A percentile compares a stretch with the other conserved stretches of the same genome.
Conservation (phyloP, 345 rosid genomes). For the Citrus sp. region DNA sequence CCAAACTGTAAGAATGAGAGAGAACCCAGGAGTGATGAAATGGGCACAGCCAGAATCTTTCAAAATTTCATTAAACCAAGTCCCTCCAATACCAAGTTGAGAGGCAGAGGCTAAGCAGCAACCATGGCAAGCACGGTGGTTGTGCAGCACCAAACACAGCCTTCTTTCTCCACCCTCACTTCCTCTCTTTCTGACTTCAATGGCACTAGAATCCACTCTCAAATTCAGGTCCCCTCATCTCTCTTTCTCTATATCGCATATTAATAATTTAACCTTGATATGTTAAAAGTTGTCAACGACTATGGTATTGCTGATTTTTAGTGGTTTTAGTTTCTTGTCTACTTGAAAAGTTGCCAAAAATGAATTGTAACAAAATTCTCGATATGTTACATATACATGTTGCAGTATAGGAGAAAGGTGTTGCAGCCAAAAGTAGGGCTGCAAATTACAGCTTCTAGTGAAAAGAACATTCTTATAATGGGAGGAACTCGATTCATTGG, state of each 20-base stretch:
- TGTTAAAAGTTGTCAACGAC: background rate
- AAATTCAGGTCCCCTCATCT: conserved; percentile 50
- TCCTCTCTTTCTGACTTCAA: conserved; percentile 85
- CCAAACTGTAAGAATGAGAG: conserved; percentile 22
- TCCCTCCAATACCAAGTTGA: background rate
- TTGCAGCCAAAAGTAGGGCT: conserved; percentile 66
- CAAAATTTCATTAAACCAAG: conserved; percentile 15
- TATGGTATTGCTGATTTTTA: background rate
- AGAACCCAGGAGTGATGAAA: conserved; percentile 1
- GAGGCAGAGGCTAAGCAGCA: conserved; percentile 6
- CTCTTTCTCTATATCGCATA: background rate
- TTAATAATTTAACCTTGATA: background rate
- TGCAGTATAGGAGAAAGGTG: conserved; percentile 73
- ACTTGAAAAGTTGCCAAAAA: background rate
- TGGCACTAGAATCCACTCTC: conserved; percentile 71
- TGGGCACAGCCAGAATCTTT: conserved; percentile 5
- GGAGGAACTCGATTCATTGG: conserved; percentile 97
- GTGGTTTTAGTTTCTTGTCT: background rate
- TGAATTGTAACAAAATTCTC: background rate
- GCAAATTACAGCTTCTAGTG: conserved; percentile 66
- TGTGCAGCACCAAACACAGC: conserved; percentile 61
- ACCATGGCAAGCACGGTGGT: conserved; percentile 68
- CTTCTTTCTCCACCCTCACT: conserved; percentile 65
- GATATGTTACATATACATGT: background rate
- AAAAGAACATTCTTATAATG: conserved; percentile 91